Evolutionary conservation across 129 eudicot genomes (phyloP).

Genomic region (Kitagawia praeruptora): DNA sequence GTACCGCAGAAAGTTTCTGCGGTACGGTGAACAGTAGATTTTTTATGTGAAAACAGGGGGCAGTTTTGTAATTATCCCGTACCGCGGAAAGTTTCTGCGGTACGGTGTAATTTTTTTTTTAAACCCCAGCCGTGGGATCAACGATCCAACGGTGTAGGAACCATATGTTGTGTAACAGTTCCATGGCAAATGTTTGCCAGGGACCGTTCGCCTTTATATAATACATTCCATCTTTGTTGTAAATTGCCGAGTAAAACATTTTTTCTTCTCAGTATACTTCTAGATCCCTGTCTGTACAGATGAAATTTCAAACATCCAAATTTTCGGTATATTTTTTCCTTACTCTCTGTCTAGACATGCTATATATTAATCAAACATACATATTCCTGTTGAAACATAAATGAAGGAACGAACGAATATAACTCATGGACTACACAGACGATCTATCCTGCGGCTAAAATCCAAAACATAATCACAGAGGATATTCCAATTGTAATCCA

Average conservation of each 20-base stretch:
- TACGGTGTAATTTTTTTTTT: no score
- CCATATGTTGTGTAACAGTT: no score
- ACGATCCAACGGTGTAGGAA: no score
- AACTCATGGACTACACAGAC: background rate
- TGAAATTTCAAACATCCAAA: background rate
- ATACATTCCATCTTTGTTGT: background rate
- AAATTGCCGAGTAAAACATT: background rate
- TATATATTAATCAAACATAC: background rate
- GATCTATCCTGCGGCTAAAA: conserved; percentile 54
- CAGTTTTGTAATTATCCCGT: no score
- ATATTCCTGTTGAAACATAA: background rate
- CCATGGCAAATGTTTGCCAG: no score
- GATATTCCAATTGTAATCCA: conserved; percentile 53
- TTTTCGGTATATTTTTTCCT: background rate
- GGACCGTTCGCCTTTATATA: no score
- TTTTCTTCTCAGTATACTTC: background rate
- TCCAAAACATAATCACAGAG: conserved; percentile 64
- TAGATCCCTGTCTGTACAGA: background rate
- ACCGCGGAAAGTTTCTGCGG: no score
- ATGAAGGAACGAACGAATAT: background rate
- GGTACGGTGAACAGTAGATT: no score
- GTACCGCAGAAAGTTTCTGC: no score
- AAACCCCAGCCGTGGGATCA: no score
- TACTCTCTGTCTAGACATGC: background rate
- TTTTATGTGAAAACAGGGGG: no score